Percentiles rank a stretch among this genome's conserved stretches.
Evolutionary conservation across 208 protist genomes (phyloP).

Genomic region (Willaertia magna): DNA sequence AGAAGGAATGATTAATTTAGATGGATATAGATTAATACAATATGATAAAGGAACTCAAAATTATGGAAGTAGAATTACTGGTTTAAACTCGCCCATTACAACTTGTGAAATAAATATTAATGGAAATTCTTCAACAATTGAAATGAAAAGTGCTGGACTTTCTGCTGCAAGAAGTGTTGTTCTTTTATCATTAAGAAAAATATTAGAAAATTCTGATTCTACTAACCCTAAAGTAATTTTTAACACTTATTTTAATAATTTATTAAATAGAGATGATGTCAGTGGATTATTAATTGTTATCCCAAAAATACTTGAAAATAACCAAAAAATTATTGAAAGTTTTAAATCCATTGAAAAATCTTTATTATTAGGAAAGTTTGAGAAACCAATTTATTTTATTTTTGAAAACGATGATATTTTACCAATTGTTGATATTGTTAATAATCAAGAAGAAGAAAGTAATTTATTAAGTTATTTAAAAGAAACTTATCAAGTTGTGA

Average conservation of each 20-base stretch:
- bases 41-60: neutral
- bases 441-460: neutral
- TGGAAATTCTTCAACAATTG: neutral
- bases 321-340: neutral
- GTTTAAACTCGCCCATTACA: neutral
- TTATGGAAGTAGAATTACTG: neutral
- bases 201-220: neutral
- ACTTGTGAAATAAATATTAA: no score
- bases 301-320: neutral
- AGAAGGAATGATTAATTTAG: neutral
- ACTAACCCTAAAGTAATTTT: neutral
- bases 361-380: neutral
- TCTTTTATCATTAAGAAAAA: neutral
- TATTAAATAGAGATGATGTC: neutral
- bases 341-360: neutral
- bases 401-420: neutral
- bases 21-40: neutral
- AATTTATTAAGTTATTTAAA: neutral
- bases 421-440: neutral
- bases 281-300: neutral
- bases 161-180: neutral
- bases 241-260: neutral
- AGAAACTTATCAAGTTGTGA: neutral
- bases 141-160: neutral
- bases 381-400: constrained; percentile 7